phyloP scores from a whole-genome alignment of 1,284 basidiomycete genomes.

The Mrakiaceae sp. region DNA sequence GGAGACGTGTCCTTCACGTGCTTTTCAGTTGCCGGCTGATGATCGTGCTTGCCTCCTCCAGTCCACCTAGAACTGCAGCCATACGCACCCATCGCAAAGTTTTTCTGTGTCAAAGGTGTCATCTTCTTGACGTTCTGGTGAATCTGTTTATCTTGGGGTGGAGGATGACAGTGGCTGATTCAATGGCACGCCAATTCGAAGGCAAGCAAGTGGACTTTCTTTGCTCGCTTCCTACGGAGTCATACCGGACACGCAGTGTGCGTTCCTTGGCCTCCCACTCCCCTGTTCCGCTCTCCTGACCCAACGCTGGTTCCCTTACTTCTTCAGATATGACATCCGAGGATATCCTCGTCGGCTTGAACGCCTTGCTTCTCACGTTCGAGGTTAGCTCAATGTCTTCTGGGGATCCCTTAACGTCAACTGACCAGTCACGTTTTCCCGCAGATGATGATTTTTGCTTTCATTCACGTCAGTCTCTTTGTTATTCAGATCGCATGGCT shows the following conservation, averaged over 20 bases:
- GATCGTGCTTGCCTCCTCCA: constrained; percentile 33
- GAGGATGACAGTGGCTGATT: background rate
- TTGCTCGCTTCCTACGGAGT: constrained; percentile 50
- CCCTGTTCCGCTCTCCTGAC: background rate
- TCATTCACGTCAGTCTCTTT: constrained; percentile 66
- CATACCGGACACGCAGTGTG: constrained; percentile 49
- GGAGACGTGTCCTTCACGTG: constrained; percentile 38
- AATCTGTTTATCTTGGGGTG: background rate
- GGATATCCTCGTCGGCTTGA: constrained; percentile 61
- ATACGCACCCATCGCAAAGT: background rate
- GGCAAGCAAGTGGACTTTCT: constrained; percentile 51
- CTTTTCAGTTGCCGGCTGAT: constrained; percentile 53
- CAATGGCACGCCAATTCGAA: too few species aligned
- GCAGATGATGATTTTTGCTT: constrained; percentile 46
- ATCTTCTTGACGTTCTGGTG: background rate
- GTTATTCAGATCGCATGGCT: background rate
- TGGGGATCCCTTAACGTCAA: background rate
- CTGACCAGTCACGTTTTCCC: constrained; percentile 12
- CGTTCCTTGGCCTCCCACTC: constrained; percentile 5
- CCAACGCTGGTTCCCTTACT: background rate
- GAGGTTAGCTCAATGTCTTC: constrained; percentile 43
- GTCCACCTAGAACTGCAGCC: constrained; percentile 15
- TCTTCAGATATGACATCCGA: constrained; percentile 45
- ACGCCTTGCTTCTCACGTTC: constrained; percentile 55
- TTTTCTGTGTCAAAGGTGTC: constrained; percentile 62